Evolutionary conservation across 768 basidiomycete genomes (phyloP), one percentile per base, ranked within the genome.

Genomic region (Lentinus brumalis): DNA sequence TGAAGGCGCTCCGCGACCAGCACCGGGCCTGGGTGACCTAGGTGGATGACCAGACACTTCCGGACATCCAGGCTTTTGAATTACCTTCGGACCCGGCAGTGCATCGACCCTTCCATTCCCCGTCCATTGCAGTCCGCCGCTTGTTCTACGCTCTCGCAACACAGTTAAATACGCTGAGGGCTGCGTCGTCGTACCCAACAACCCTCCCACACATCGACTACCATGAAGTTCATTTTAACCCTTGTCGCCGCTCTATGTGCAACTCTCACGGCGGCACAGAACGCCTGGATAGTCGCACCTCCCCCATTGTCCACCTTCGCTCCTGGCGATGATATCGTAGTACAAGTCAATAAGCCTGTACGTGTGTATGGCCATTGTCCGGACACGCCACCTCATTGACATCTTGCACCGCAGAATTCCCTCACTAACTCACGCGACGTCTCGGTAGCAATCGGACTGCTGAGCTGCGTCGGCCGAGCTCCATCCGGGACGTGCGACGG

Each of bases 381-480:
- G 12, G 50, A 11, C 14, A 15, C 15, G 14, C 50, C 51, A 26
- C 21, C 7, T 21, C 35, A 52, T 31, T 50, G 41, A 51, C 10
- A 21, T 42, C 9, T 6, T 3, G 4, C 26, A 30, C 31, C n/a
- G 4, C 50, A 75, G 67, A 68, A 66, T 63, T 67, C 67, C 18
- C 67, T 74, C 10, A 68, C 70, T 4, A 56, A 64, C 51, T 73
- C 73, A 8, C 53, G 61, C 9, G 76, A 78, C 41, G 73, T 76
- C 18, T 73, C 69, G 8, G 53, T 77, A 32, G 73, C 73, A 45
- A 74, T 78, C 53, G 71, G 68, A 0, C 53, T 74, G 35, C 32
- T 55, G 30, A 57, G 65, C 29, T 75, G 75, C 64, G 50, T 63
- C 5, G 42, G 40, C 1, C 50, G 51, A 52, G 21, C 49, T 11